A percentile compares a stretch with the other conserved stretches of the same genome.
These are phyloP conservation scores for Psilocybe cubensis DNA, from an alignment of 768 basidiomycete species.

Conservation along the genomic window DNA sequence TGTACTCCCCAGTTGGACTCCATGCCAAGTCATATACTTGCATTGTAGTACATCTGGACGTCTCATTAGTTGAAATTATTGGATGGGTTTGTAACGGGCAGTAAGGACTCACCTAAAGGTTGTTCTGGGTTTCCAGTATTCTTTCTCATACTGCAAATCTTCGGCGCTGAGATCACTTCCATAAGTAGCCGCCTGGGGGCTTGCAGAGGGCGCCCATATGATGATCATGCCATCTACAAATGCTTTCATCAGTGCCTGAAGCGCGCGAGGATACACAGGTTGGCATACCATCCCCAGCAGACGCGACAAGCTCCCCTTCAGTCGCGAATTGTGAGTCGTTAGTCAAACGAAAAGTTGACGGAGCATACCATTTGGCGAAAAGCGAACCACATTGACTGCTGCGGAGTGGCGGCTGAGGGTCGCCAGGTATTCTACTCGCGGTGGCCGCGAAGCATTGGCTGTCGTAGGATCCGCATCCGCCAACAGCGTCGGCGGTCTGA, in stretches of 20 bases:
- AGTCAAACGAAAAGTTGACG: background rate
- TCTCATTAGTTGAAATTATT: background rate
- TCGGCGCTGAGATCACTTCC: slow-evolving; percentile 82
- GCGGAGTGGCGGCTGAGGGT: slow-evolving; percentile 93
- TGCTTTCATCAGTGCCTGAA: slow-evolving; percentile 6
- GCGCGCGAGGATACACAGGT: slow-evolving; percentile 7
- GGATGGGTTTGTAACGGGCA: background rate
- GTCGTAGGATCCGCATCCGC: slow-evolving; percentile 41
- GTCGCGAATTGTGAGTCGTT: slow-evolving; percentile 1
- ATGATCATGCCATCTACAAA: slow-evolving; percentile 94
- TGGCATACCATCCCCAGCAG: slow-evolving; percentile 91
- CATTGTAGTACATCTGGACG: slow-evolving; percentile 85
- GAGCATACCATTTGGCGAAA: slow-evolving; percentile 86
- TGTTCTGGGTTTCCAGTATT: slow-evolving; percentile 90
- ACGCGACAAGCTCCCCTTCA: slow-evolving; percentile 88
- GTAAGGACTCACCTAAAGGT: slow-evolving; percentile 65
- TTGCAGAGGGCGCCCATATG: slow-evolving; percentile 87
- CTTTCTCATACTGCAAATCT: slow-evolving; percentile 88
- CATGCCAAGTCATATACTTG: slow-evolving; percentile 98
- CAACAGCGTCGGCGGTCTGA: slow-evolving; percentile 65
- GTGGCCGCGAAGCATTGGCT: slow-evolving; percentile 41
- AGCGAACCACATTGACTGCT: slow-evolving; percentile 95
- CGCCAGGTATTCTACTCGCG: slow-evolving; percentile 95
- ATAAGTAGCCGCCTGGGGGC: slow-evolving; percentile 71
- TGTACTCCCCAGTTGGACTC: slow-evolving; percentile 93